Percentiles rank a stretch among this genome's conserved stretches.
These are phyloP conservation scores for Chrysochromulina parva DNA, from an alignment of 78 protist species.

Conservation along the genomic window DNA sequence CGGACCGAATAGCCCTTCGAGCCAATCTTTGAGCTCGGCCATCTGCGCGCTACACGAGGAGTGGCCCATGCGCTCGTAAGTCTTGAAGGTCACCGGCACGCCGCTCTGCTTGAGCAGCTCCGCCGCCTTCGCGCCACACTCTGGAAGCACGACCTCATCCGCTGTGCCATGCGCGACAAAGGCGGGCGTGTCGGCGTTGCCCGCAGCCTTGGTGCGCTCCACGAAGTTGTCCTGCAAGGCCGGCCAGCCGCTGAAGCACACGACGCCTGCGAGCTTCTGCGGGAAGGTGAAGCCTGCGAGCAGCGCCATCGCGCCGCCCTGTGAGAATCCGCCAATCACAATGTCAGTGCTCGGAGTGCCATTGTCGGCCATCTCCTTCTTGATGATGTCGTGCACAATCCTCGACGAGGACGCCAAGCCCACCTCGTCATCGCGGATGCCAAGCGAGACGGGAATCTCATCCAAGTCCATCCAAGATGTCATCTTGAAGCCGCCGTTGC, in stretches of 20 bases:
- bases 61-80: too few species aligned
- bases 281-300: neutral
- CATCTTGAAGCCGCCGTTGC: neutral
- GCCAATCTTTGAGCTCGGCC: too few species aligned
- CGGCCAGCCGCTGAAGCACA: neutral
- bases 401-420: neutral
- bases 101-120: too few species aligned
- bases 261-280: neutral
- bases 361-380: neutral
- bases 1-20: too few species aligned
- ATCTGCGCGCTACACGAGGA: too few species aligned
- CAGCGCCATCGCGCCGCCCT: neutral
- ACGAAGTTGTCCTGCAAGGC: neutral
- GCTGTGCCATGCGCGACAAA: too few species aligned
- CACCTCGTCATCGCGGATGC: neutral
- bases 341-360: neutral
- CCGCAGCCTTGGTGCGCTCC: too few species aligned
- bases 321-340: neutral
- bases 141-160: too few species aligned
- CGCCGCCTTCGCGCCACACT: too few species aligned
- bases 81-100: too few species aligned
- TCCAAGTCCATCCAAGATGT: constrained; percentile 5
- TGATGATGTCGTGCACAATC: neutral
- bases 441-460: neutral
- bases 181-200: too few species aligned